phyloP scores from a whole-genome alignment of 805 yeast genomes.

The Candida berthetii region DNA sequence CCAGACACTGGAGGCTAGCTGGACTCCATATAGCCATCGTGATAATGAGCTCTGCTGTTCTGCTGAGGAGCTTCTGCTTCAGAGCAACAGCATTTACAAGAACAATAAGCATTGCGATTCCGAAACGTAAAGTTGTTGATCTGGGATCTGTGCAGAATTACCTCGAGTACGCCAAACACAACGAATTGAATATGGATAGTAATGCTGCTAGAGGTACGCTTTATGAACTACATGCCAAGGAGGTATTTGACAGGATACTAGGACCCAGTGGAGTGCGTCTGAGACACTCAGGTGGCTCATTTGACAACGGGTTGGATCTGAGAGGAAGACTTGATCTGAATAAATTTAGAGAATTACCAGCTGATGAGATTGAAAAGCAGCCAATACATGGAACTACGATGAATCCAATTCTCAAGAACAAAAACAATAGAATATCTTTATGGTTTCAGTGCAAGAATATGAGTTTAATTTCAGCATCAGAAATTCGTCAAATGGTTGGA shows the following conservation, averaged over 20 bases:
- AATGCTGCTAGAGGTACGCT: slow-evolving; percentile 47
- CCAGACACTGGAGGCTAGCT: too few relatives aligned
- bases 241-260: slow-evolving; percentile 26
- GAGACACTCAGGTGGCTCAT: slow-evolving; percentile 1
- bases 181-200: slow-evolving; percentile 21
- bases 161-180: slow-evolving; percentile 21
- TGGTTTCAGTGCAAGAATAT: slow-evolving; percentile 25
- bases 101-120: too few relatives aligned
- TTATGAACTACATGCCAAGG: slow-evolving; percentile 41
- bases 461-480: slow-evolving; percentile 36
- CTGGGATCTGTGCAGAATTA: slow-evolving; percentile 14
- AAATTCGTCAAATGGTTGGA: slow-evolving; percentile 49
- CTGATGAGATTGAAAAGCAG: slow-evolving; percentile 25
- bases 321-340: slow-evolving; percentile 17
- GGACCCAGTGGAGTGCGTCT: neutral
- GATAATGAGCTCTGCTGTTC: too few relatives aligned
- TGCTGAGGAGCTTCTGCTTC: too few relatives aligned
- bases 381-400: slow-evolving; percentile 31
- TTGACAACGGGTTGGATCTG: slow-evolving; percentile 3
- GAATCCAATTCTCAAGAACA: slow-evolving; percentile 22
- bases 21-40: too few relatives aligned
- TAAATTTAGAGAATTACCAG: slow-evolving; percentile 13
- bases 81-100: too few relatives aligned
- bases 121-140: too few relatives aligned
- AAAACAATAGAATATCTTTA: neutral